phyloP scores from a whole-genome alignment of 2,329 filamentous ascomycete species.

The Diatrype stigma region DNA sequence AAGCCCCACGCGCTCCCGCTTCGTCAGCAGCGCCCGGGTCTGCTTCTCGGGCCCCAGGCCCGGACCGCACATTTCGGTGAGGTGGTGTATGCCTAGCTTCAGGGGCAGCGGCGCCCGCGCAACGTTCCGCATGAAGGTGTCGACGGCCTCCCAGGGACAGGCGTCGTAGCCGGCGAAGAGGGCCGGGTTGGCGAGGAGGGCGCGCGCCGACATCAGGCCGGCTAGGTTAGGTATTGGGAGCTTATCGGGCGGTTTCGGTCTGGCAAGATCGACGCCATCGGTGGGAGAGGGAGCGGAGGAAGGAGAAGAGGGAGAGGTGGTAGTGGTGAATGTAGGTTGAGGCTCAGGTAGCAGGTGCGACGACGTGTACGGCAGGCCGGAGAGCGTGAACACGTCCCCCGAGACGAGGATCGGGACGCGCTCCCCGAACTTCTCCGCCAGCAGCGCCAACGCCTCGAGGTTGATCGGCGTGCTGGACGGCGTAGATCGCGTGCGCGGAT shows the following conservation, averaged over 20 bases:
- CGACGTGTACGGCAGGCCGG: constrained; percentile 40
- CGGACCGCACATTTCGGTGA: constrained; percentile 62
- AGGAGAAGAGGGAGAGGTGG: constrained; percentile 6
- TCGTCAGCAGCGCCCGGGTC: constrained; percentile 50
- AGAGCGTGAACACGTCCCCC: constrained; percentile 63
- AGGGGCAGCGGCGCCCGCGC: constrained; percentile 56
- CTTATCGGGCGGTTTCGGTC: constrained; percentile 9
- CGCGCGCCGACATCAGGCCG: constrained; percentile 68
- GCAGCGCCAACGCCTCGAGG: constrained; percentile 53
- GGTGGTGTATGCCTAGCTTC: constrained; percentile 61
- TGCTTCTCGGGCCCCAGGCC: constrained; percentile 51
- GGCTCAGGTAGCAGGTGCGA: constrained; percentile 25
- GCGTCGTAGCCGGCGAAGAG: constrained; percentile 54
- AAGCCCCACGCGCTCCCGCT: constrained; percentile 50
- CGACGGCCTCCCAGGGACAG: constrained; percentile 60
- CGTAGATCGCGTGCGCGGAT: constrained; percentile 60
- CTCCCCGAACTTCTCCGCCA: constrained; percentile 48
- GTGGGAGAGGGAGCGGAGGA: background rate
- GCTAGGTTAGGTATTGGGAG: constrained; percentile 47
- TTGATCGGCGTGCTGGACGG: constrained; percentile 59
- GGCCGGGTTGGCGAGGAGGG: constrained; percentile 63
- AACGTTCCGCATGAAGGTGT: constrained; percentile 57
- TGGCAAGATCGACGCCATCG: no score
- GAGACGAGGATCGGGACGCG: constrained; percentile 62
- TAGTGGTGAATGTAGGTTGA: constrained; percentile 20